Evolutionary conservation across 2,329 filamentous ascomycete species (phyloP), one percentile per base, ranked within the genome.

Genomic region (Venturia nashicola): DNA sequence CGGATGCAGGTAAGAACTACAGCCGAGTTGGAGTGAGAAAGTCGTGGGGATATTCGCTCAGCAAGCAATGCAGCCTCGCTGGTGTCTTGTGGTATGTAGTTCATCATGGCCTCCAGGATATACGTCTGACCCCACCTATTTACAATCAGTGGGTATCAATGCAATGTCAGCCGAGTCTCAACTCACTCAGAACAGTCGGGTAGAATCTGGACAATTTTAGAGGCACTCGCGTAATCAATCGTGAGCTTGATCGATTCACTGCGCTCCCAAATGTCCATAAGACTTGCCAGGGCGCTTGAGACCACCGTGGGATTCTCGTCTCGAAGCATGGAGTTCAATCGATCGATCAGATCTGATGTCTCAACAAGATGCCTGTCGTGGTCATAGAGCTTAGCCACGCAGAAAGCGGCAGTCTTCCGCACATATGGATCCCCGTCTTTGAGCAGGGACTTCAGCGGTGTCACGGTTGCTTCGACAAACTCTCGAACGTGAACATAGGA

Each of bases 221-320:
- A 97, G 34, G 94, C 94, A 76, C 96, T 99, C 67, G 86, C 86
- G 73, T 99, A 97, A 77, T 99, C 94, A 70, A 99, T 97, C 3
- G 94, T 97, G 67, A 99, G 85, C 74, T 96, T 97, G 76, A 99
- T 99, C 65, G 89, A 91, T 75, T 97, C 93, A 73, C 92, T 97
- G 65, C 93, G 84, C 74, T 97, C 94, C 94, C 94, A 99, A 61
- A 99, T 97, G 75, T 99, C 94, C 85, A 96, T 94, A 71, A 99
- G 75, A 43, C 89, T 83, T 34, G 94, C 93, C 67, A 99, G 77
- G 7, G 95, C 92, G 73, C 92, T 97, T 12, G 94, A 93, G 27
- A 99, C 93, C 2, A 99, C 94, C 0, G 94, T 99, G 0, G 94
- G 93, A 71, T 99, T 99, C 74, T 97, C 93, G 70, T 99, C 94